A percentile compares a stretch with the other conserved stretches of the same genome.
These are phyloP conservation scores for Neonectria ditissima DNA, from an alignment of 2,329 filamentous ascomycete genomes.

Conservation along the genomic window DNA sequence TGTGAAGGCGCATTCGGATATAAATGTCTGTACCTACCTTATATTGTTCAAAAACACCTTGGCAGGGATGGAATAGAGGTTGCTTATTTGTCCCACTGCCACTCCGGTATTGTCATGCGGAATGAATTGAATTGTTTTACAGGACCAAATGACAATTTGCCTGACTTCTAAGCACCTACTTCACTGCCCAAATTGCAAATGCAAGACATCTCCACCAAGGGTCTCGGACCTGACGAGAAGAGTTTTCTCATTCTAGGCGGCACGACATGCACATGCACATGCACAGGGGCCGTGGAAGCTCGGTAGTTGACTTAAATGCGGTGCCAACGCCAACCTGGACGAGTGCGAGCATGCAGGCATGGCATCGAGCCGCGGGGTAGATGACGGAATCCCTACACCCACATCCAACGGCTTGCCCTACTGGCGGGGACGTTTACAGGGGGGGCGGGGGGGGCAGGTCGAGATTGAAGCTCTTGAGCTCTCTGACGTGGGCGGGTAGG, in stretches of 20 bases:
- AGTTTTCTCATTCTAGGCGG: neutral
- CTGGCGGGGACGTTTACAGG: constrained; percentile 5
- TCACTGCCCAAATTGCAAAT: neutral
- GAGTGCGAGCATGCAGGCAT: constrained; percentile 5
- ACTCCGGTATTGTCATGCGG: constrained; percentile 8
- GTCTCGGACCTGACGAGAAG: neutral
- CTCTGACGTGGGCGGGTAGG: constrained; percentile 19
- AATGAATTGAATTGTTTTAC: constrained; percentile 19
- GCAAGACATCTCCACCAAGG: neutral
- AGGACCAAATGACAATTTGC: neutral
- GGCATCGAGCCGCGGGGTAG: constrained; percentile 22
- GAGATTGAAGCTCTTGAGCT: neutral
- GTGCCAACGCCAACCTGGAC: neutral
- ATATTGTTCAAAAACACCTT: constrained; percentile 17
- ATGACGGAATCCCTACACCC: constrained; percentile 13
- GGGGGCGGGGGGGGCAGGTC: too few relatives aligned
- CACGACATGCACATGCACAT: constrained; percentile 13
- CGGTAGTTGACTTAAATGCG: neutral
- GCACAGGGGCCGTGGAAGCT: constrained; percentile 5
- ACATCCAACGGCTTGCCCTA: neutral
- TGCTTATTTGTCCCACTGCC: constrained; percentile 1
- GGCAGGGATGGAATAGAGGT: constrained; percentile 18
- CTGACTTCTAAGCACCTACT: neutral
- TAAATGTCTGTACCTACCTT: constrained; percentile 5
- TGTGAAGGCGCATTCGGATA: constrained; percentile 63